These are phyloP conservation scores for Artemisia argyi DNA, from an alignment of 129 eudicot genomes.

Conservation along the genomic window DNA sequence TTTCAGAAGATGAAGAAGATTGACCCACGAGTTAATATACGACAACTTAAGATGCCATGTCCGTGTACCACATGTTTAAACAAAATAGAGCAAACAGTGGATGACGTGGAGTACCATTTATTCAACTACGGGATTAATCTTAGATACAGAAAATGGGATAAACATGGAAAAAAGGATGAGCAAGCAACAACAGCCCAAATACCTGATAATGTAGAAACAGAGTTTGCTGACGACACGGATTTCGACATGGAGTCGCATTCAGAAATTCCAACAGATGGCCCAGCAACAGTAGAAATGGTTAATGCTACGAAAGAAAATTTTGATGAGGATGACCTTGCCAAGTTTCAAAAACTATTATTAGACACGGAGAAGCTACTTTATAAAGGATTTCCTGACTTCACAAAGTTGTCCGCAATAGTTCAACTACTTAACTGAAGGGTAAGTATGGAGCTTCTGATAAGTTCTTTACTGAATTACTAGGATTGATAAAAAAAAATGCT, in stretches of 20 bases:
- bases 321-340: not conserved
- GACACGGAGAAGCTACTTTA: not conserved
- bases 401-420: conserved; percentile 13
- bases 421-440: conserved; percentile 1
- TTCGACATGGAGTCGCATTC: too few species aligned
- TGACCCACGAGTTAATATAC: not conserved
- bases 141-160: too few species aligned
- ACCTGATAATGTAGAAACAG: too few species aligned
- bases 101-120: too few species aligned
- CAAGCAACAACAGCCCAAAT: too few species aligned
- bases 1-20: not conserved
- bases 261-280: too few species aligned
- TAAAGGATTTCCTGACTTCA: conserved; percentile 6
- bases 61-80: not conserved
- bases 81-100: not conserved
- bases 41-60: not conserved
- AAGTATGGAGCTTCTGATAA: not conserved
- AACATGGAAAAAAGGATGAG: too few species aligned
- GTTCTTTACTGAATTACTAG: not conserved
- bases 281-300: too few species aligned
- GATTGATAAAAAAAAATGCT: not conserved
- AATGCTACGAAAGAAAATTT: too few species aligned
- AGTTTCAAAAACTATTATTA: not conserved
- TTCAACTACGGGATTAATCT: too few species aligned
- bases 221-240: too few species aligned